phyloP scores from a whole-genome alignment of 306 rosid genomes.

The Argentina anserina region DNA sequence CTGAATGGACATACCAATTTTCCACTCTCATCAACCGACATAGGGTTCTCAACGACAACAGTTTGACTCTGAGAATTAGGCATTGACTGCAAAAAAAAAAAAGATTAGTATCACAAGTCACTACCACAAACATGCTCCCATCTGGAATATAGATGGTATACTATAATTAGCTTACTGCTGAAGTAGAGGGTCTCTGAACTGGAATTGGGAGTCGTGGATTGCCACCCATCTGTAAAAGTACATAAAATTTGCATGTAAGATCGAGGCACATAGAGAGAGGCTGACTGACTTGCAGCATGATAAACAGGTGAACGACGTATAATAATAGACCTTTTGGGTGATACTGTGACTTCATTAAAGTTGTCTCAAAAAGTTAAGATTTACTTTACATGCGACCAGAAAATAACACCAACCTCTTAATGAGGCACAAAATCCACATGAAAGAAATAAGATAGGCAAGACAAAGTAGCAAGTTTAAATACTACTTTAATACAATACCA shows the following conservation, averaged over 20 bases:
- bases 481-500: neutral
- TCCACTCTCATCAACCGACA: slow-evolving; percentile 90
- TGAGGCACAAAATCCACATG: neutral
- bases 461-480: neutral
- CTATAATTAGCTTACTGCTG: slow-evolving; percentile 54
- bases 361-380: neutral
- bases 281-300: neutral
- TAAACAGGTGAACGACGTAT: neutral
- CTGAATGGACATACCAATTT: slow-evolving; percentile 59
- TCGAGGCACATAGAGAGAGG: neutral
- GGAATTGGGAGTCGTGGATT: slow-evolving; percentile 79
- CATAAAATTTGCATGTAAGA: neutral
- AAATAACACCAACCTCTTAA: neutral
- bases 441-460: neutral
- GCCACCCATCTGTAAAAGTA: slow-evolving; percentile 47
- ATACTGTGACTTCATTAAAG: too few relatives aligned
- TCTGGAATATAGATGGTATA: neutral
- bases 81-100: slow-evolving; percentile 40
- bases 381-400: neutral
- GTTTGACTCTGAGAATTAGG: slow-evolving; percentile 78
- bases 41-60: slow-evolving; percentile 95
- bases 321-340: neutral
- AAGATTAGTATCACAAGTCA: slow-evolving; percentile 3
- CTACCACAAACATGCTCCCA: slow-evolving; percentile 2
- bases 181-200: slow-evolving; percentile 74